Conservation (phyloP, 768 basidiomycete genomes). For the Nidularia sp. region DNA sequence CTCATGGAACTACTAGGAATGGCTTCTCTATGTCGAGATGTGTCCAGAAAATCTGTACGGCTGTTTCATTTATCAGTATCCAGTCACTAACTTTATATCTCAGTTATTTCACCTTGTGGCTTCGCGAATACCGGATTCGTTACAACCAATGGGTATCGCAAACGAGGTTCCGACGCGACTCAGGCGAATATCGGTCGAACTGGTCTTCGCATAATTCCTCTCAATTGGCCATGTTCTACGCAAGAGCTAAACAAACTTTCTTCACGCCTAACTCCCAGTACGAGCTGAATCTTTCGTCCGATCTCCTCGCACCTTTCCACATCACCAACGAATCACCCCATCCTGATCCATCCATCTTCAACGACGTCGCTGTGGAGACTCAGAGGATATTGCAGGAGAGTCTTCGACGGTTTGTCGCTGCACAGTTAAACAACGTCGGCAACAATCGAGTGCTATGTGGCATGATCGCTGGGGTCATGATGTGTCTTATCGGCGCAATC, state of each 20-base stretch:
- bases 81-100: slow-evolving; percentile 4
- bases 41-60: slow-evolving; percentile 71
- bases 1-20: slow-evolving; percentile 46
- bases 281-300: slow-evolving; percentile 68
- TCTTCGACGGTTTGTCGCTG: slow-evolving; percentile 61
- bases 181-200: slow-evolving; percentile 22
- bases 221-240: slow-evolving; percentile 68
- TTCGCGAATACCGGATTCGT: slow-evolving; percentile 63
- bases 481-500: slow-evolving; percentile 42
- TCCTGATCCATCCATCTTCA: slow-evolving; percentile 65
- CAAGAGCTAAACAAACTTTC: slow-evolving; percentile 78
- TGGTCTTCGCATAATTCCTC: slow-evolving; percentile 44
- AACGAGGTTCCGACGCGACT: slow-evolving; percentile 25
- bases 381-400: slow-evolving; percentile 58
- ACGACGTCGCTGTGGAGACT: slow-evolving; percentile 53
- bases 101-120: slow-evolving; percentile 80
- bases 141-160: slow-evolving; percentile 40
- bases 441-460: slow-evolving; percentile 68
- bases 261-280: slow-evolving; percentile 69
- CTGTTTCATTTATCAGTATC: slow-evolving; percentile 1
- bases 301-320: slow-evolving; percentile 60
- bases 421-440: slow-evolving; percentile 71
- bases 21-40: slow-evolving; percentile 75
- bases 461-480: slow-evolving; percentile 54
- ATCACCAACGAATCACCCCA: slow-evolving; percentile 37